Conservation (phyloP, 768 basidiomycete species). For the Phallus indusiatus region DNA sequence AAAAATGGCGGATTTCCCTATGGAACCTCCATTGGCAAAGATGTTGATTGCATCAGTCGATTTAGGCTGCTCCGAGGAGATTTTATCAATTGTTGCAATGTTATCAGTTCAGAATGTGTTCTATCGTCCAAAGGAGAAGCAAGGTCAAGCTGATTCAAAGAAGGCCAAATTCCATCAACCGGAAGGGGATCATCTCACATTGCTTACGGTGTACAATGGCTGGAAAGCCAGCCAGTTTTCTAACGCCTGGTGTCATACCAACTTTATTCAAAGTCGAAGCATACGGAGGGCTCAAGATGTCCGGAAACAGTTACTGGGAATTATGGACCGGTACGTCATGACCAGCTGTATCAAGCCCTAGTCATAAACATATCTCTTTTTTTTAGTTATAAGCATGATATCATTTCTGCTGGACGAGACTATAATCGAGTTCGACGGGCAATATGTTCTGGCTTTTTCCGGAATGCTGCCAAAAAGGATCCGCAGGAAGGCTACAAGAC, state of each 20-base stretch:
- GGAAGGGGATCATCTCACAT: conserved; percentile 90
- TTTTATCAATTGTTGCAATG: conserved; percentile 96
- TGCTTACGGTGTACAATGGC: conserved; percentile 93
- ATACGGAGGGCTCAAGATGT: conserved; percentile 98
- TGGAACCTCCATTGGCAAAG: conserved; percentile 93
- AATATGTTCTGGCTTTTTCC: conserved; percentile 96
- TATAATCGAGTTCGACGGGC: conserved; percentile 90
- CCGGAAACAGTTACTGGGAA: conserved; percentile 91
- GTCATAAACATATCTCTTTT: background rate
- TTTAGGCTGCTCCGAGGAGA: conserved; percentile 96
- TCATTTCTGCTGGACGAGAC: conserved; percentile 84
- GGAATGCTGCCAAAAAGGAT: conserved; percentile 97
- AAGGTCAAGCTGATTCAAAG: conserved; percentile 97
- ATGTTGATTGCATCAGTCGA: conserved; percentile 98
- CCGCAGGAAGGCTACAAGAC: conserved; percentile 98
- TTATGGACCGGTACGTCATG: conserved; percentile 84
- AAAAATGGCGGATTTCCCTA: conserved; percentile 99
- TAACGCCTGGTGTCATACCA: conserved; percentile 99
- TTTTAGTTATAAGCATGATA: conserved; percentile 89
- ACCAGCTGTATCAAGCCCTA: conserved; percentile 6
- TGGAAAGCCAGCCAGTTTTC: conserved; percentile 97
- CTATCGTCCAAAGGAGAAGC: conserved; percentile 99
- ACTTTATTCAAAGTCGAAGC: conserved; percentile 95
- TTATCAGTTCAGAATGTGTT: conserved; percentile 93
- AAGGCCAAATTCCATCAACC: conserved; percentile 99